Percentiles rank a stretch among this genome's conserved stretches.
These are phyloP conservation scores for Dillenia suffruticosa DNA, from an alignment of 164 flowering plant species.

Conservation along the genomic window DNA sequence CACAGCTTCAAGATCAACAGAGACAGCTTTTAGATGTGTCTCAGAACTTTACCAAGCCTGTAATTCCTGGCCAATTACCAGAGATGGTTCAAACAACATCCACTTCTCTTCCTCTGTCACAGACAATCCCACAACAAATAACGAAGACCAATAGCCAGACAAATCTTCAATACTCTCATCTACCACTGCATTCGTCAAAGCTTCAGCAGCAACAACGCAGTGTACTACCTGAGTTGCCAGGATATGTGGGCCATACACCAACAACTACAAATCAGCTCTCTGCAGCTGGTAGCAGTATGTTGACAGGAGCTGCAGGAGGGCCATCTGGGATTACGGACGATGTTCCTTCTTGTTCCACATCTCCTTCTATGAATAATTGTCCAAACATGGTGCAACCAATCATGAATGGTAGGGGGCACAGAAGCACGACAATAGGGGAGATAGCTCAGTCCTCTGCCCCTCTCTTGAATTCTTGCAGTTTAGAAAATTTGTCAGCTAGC, in stretches of 20 bases:
- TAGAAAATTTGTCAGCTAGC: conserved; percentile 46
- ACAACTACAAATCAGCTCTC: conserved; percentile 42
- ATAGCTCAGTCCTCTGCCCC: conserved; percentile 51
- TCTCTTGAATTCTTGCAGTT: conserved; percentile 42
- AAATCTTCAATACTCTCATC: conserved; percentile 37
- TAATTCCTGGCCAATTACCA: conserved; percentile 24
- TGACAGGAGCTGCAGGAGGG: conserved; percentile 40
- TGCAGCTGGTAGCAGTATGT: conserved; percentile 29
- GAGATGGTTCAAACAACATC: conserved; percentile 30
- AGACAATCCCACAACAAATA: conserved; percentile 39
- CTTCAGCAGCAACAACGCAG: conserved; percentile 47
- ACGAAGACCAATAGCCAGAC: conserved; percentile 37
- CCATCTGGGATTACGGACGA: conserved; percentile 74
- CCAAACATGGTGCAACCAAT: conserved; percentile 35
- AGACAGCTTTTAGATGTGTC: conserved; percentile 54
- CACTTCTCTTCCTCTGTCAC: conserved; percentile 41
- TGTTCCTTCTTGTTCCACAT: conserved; percentile 82
- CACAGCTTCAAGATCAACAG: conserved; percentile 62
- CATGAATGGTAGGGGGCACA: conserved; percentile 31
- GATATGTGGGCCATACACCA: conserved; percentile 32
- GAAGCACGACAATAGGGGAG: conserved; percentile 29
- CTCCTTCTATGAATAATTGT: conserved; percentile 77
- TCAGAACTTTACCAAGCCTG: conserved; percentile 49
- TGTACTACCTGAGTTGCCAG: conserved; percentile 45
- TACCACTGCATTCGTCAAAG: conserved; percentile 42